These are phyloP conservation scores for Cryomyces minteri DNA, from an alignment of 495 filamentous ascomycete species.

Conservation along the genomic window DNA sequence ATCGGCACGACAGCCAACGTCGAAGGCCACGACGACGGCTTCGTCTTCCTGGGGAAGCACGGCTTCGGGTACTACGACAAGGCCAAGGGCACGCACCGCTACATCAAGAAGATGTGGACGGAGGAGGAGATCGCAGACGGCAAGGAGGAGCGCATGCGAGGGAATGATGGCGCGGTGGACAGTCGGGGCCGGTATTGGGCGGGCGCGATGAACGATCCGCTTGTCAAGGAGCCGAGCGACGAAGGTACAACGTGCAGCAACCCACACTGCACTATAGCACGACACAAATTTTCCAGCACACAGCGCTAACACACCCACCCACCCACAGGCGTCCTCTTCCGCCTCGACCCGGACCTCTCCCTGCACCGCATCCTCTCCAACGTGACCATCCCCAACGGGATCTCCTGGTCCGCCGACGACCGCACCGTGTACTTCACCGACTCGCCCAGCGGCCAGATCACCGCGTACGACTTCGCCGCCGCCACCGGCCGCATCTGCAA, in stretches of 20 bases:
- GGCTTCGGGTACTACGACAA: slow-evolving; percentile 62
- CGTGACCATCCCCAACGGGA: slow-evolving; percentile 74
- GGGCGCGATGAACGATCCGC: slow-evolving; percentile 66
- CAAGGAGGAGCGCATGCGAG: slow-evolving; percentile 27
- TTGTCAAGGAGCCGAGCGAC: slow-evolving; percentile 11
- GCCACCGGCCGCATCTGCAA: slow-evolving; percentile 43
- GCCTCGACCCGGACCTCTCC: slow-evolving; percentile 40
- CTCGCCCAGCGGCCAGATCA: slow-evolving; percentile 52
- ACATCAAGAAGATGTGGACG: slow-evolving; percentile 40
- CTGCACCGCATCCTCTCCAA: slow-evolving; percentile 39
- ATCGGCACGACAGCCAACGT: slow-evolving; percentile 65
- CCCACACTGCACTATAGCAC: no score
- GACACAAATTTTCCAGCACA: slow-evolving; percentile 11
- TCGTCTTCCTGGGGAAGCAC: slow-evolving; percentile 64
- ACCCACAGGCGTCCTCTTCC: slow-evolving; percentile 34
- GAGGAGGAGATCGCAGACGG: slow-evolving; percentile 24
- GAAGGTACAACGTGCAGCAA: slow-evolving; percentile 10
- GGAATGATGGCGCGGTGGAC: slow-evolving; percentile 74
- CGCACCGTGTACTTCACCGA: slow-evolving; percentile 68
- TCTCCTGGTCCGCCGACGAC: slow-evolving; percentile 47
- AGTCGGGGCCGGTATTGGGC: slow-evolving; percentile 72
- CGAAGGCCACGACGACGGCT: slow-evolving; percentile 42
- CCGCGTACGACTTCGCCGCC: slow-evolving; percentile 54
- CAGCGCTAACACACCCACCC: slow-evolving; percentile 5
- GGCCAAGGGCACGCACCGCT: slow-evolving; percentile 39